Base-by-base conservation (phyloP, 768 basidiomycete species). In the Naganishia vishniacii region DNA sequence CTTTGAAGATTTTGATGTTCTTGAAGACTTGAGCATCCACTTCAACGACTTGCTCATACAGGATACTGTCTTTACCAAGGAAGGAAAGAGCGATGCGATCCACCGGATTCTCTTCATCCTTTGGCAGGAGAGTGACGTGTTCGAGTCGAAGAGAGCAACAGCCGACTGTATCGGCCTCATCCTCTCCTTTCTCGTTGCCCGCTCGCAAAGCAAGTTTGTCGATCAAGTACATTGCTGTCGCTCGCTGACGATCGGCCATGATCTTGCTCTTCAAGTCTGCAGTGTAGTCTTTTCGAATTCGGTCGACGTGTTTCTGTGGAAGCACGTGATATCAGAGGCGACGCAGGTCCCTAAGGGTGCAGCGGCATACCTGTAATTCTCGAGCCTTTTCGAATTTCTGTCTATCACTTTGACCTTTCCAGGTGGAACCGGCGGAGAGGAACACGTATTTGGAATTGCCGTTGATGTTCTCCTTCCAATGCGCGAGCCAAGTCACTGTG, bases 171-270 rank as follows among this genome's bases (percentile, higher is more conserved):
- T 99, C 95, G 1, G 95, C 95, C 78, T 98, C 95, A 70, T 99
- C 95, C 72, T 97, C 95, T 46, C 94, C 95, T 78, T 99, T 99
- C 80, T 99, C 95, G 79, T 98, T 98, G 68, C 95, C 95, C 48
- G 93, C 93, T 82, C 95, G 89, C 76, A 99, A 88, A 37, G 95
- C 95, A 37, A 97, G 83, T 73, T 85, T 85, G 79, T 99, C 95
- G 72, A 99, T 98, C 79, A 99, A 91, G 78, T 99, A 99, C 87
- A 99, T 89, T 16, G 95, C 89, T 0, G 94, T 98, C n/a, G 95
- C 95, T 26, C 94, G 86, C 78, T 98, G 94, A 34, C 95, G 86
- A 68, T 90, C 88, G 11, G 86, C 88, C 88, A 91, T 98, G 64
- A 91, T 84, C 77, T 95, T 98, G 59, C 83, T 86, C 79, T 84